Evolutionary conservation across 257 asterid genomes (phyloP), one percentile per base, ranked within the genome.

Genomic region (Echium plantagineum): DNA sequence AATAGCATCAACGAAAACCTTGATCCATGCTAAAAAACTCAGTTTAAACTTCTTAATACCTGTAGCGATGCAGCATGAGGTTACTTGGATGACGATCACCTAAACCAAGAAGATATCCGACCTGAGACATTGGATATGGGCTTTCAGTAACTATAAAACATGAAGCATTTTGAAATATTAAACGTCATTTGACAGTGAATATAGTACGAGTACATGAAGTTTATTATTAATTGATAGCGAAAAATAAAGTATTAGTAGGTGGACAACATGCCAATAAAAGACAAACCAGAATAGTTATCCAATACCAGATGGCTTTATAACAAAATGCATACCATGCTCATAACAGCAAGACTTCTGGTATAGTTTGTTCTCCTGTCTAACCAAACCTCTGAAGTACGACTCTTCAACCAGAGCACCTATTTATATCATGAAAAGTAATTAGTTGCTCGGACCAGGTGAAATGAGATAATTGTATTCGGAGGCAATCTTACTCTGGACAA

Each of bases 41-140:
- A 15, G 19, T 65, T 26, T 49, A 35, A 48, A 24, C 56, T 53
- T 59, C 55, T 16, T n/a, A 30, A 31, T 76, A 91, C 96, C 98
- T 93, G 78, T 70, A 86, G 63, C 99, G 97, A 57, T 89, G 89
- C 62, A 93, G 76, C 99, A 93, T 93, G 75, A 93, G 99, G 81
- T 93, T 93, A 81, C 99, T 93, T 47, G 99, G 99, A 78, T 93
- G 99, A 58, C 99, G 89, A 78, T 93, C 99, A 59, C 99, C 97
- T 74, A 93, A 74, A 67, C 99, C 97, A 77, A 93, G 99, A 57
- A 93, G 78, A 79, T 93, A 93, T 58, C 99, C 97, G 49, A 93
- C 99, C 99, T 93, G 83, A 59, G 66, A 62, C 60, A 60, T 61
- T 60, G 15, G 24, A 62, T 71, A 68, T 52, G 67, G 47, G 56